phyloP scores from a whole-genome alignment of 768 basidiomycete genomes.

The Termitomyces sp. region DNA sequence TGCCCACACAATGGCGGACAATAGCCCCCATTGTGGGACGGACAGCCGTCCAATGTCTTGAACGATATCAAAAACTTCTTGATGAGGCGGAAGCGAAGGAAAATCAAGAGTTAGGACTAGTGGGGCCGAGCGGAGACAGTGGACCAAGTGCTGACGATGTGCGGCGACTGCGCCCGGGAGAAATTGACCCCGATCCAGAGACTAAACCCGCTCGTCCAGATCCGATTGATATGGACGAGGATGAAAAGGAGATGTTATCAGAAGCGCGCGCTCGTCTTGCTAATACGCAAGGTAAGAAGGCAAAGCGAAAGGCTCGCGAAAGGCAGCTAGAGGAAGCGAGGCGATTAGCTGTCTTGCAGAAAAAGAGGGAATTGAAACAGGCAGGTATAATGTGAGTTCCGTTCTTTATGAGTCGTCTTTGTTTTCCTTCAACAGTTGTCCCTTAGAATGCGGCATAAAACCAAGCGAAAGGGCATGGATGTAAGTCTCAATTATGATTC shows the following conservation, averaged over 20 bases:
- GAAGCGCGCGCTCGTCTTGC: slow-evolving; percentile 97
- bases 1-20: slow-evolving; percentile 99
- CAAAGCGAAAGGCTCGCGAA: slow-evolving; percentile 97
- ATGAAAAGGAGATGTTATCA: slow-evolving; percentile 99
- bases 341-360: slow-evolving; percentile 90
- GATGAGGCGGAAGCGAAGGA: slow-evolving; percentile 98
- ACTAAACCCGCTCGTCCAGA: slow-evolving; percentile 97
- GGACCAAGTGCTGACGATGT: slow-evolving; percentile 93
- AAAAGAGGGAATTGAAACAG: slow-evolving; percentile 96
- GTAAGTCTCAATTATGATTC: slow-evolving; percentile 40
- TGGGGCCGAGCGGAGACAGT: slow-evolving; percentile 76
- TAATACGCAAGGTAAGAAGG: slow-evolving; percentile 99
- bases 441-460: slow-evolving; percentile 83
- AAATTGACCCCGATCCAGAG: slow-evolving; percentile 98
- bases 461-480: slow-evolving; percentile 98
- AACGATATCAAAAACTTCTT: slow-evolving; percentile 95
- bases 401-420: slow-evolving; percentile 1
- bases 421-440: neutral
- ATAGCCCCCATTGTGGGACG: slow-evolving; percentile 98
- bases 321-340: slow-evolving; percentile 96
- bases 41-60: slow-evolving; percentile 95
- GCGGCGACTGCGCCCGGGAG: slow-evolving; percentile 84
- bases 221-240: slow-evolving; percentile 99
- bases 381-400: slow-evolving; percentile 88
- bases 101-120: slow-evolving; percentile 88